phyloP scores from a whole-genome alignment of 768 basidiomycete genomes.

The Rhizopogon vesiculosus region DNA sequence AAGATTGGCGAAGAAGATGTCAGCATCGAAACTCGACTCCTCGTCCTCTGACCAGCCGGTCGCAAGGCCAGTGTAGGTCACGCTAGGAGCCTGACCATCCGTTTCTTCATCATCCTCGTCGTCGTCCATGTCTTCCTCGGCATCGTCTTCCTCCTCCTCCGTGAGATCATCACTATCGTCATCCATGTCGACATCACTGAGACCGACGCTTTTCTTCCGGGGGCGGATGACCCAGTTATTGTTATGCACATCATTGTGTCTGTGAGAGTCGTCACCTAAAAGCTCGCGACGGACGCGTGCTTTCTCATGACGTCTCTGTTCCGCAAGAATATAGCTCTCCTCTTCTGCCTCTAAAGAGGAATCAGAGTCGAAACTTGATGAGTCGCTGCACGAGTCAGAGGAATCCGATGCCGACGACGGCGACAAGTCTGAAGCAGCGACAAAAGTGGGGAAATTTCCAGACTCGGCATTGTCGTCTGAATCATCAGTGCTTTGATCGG shows the following conservation, averaged over 20 bases:
- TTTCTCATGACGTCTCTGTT: constrained; percentile 39
- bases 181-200: constrained; percentile 61
- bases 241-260: constrained; percentile 35
- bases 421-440: constrained; percentile 57
- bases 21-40: constrained; percentile 77
- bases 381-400: constrained; percentile 28
- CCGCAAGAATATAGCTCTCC: constrained; percentile 51
- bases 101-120: constrained; percentile 43
- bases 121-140: constrained; percentile 29
- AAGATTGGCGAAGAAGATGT: constrained; percentile 79
- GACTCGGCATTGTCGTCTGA: constrained; percentile 28
- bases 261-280: constrained; percentile 47
- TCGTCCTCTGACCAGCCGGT: constrained; percentile 79
- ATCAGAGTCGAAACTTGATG: constrained; percentile 44
- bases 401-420: constrained; percentile 47
- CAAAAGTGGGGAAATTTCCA: constrained; percentile 58
- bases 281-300: constrained; percentile 60
- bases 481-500: constrained; percentile 27
- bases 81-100: constrained; percentile 35
- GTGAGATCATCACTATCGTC: constrained; percentile 53
- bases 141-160: constrained; percentile 56
- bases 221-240: constrained; percentile 69
- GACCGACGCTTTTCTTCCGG: constrained; percentile 64
- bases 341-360: constrained; percentile 59
- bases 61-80: constrained; percentile 57